Evolutionary conservation across 495 filamentous ascomycete genomes (phyloP), one percentile per base, ranked within the genome.

Genomic region (Penicillium antarcticum): DNA sequence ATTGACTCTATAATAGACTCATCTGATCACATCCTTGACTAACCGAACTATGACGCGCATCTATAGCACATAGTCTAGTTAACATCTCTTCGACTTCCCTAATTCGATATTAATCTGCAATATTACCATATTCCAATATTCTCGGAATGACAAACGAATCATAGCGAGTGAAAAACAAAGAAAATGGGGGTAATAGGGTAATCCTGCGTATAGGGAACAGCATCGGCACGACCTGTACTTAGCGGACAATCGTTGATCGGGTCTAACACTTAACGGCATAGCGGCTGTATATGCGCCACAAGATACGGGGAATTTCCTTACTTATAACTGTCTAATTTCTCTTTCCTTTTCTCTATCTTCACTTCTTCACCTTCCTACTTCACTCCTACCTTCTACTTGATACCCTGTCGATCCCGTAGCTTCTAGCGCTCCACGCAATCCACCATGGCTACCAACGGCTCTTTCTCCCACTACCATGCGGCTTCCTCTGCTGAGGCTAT

Each of bases 401-500:
- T 42, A 45, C 38, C 29, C 21, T 51, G 42, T 55, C 39, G 38
- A 48, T 45, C 40, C 24, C 29, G 31, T 35, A 11, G 41, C 13
- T 12, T 32, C 32, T 43, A 46, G 17, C 33, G 48, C 51, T 53
- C 49, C 57, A 50, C 60, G 45, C 58, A 58, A 46, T 56, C 51
- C 19, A 60, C 74, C 56, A 72, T 66, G 52, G 68, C 65, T 45
- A 64, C 63, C 66, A 51, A 65, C 51, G 62, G 56, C 10, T 45
- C 54, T 43, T 58, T 49, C 54, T 75, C 62, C 64, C 78, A 79
- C 58, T 91, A 90, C 74, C 95, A 97, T 73, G 81, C 89, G 17
- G 64, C 86, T 41, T 88, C 92, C 18, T 89, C 90, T n/a, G 72
- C 81, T 31, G 75, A 76, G 51, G 94, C 94, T 49, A 91, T 97